Conservation (phyloP, 495 filamentous ascomycete genomes). For the Aspergillus sparsus region DNA sequence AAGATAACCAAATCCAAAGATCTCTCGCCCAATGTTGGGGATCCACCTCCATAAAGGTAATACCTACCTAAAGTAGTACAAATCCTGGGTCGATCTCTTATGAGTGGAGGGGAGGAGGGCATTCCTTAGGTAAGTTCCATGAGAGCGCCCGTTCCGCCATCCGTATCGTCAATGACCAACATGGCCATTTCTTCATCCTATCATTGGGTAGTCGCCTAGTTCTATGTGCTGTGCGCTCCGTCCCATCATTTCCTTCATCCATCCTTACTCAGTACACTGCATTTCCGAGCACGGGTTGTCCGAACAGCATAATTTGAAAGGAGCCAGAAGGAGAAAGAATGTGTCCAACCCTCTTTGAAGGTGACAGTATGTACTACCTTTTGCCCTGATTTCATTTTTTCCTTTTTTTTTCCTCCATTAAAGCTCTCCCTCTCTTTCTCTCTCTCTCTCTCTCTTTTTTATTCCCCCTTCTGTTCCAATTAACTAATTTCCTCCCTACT, state of each 20-base stretch:
- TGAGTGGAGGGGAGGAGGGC: conserved; percentile 5
- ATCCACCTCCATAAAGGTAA: background rate
- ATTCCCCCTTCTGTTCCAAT: too few species aligned
- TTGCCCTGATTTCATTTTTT: background rate
- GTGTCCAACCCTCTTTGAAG: conserved; percentile 10
- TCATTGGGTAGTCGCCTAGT: conserved; percentile 9
- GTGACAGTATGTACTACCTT: background rate
- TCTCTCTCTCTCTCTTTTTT: too few species aligned
- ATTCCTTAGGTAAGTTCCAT: background rate
- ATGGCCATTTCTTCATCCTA: background rate
- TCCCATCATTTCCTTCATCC: conserved; percentile 2
- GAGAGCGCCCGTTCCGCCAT: conserved; percentile 17
- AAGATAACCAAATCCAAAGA: background rate
- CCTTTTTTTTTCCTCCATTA: background rate
- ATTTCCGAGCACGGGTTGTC: too few species aligned
- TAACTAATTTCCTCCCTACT: too few species aligned
- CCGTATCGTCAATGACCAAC: conserved; percentile 6
- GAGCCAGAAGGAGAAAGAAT: background rate
- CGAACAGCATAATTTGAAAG: too few species aligned
- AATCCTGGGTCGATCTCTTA: conserved; percentile 1
- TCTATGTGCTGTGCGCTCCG: conserved; percentile 7
- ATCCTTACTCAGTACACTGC: background rate
- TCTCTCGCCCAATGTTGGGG: background rate
- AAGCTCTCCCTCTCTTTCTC: too few species aligned
- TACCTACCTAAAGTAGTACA: background rate